Percentiles rank a stretch among this genome's conserved stretches.
These are phyloP conservation scores for Solanum hybrid DNA, from an alignment of 305 asterid genomes.

Conservation along the genomic window DNA sequence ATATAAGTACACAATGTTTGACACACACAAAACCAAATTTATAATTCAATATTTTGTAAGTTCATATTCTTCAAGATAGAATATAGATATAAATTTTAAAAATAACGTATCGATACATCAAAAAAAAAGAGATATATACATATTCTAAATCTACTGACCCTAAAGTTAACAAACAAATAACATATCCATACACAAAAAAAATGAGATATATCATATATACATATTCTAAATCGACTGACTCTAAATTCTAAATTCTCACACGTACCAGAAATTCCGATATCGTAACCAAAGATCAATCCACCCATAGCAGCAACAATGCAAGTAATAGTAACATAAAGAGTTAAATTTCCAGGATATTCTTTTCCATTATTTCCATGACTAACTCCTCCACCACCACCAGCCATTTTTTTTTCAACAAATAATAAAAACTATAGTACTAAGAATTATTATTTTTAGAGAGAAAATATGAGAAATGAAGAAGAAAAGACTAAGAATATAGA, in stretches of 20 bases:
- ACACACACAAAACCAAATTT: background rate
- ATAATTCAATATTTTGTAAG: background rate
- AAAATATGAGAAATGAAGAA: background rate
- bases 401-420: slow-evolving; percentile 3
- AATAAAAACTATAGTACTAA: background rate
- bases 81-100: background rate
- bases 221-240: background rate
- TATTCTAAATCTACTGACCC: background rate
- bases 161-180: too few relatives aligned
- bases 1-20: background rate
- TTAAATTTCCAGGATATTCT: slow-evolving; percentile 22
- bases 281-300: slow-evolving; percentile 26
- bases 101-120: background rate
- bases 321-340: slow-evolving; percentile 15
- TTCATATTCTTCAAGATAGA: background rate
- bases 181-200: background rate
- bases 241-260: background rate
- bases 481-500: background rate
- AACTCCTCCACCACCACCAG: slow-evolving; percentile 15
- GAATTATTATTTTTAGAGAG: background rate
- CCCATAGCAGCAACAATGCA: slow-evolving; percentile 27
- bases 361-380: slow-evolving; percentile 9
- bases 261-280: slow-evolving; percentile 23
- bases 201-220: background rate
- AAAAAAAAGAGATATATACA: too few relatives aligned